Conservation (phyloP, 108 stramenopile species). For the Epithemia pelagica region DNA sequence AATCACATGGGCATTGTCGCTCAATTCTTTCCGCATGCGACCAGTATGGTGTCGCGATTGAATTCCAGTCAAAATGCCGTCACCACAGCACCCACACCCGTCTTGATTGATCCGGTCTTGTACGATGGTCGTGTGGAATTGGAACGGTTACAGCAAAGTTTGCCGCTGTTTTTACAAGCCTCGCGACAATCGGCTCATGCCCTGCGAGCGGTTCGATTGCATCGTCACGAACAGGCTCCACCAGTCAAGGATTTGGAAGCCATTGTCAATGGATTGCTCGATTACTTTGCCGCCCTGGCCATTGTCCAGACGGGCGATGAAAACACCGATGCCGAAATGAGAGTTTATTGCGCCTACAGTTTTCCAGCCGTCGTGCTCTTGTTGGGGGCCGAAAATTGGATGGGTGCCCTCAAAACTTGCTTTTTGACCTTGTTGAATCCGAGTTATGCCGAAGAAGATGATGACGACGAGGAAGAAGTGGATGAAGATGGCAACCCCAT, state of each 20-base stretch:
- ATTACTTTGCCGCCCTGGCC: constrained; percentile 80
- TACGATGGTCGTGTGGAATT: constrained; percentile 4
- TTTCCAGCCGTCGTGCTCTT: constrained; percentile 94
- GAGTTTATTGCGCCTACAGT: constrained; percentile 92
- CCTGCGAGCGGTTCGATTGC: constrained; percentile 33
- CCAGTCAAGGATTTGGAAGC: constrained; percentile 56
- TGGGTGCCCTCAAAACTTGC: constrained; percentile 70
- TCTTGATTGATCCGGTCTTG: constrained; percentile 19
- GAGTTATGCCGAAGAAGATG: constrained; percentile 22
- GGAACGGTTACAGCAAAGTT: constrained; percentile 23
- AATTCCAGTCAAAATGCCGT: constrained; percentile 44
- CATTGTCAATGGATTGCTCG: constrained; percentile 54
- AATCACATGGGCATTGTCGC: constrained; percentile 59
- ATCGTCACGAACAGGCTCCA: constrained; percentile 40
- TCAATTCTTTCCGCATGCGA: constrained; percentile 85
- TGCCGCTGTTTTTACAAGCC: constrained; percentile 34
- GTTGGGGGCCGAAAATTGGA: constrained; percentile 74
- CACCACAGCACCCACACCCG: constrained; percentile 43
- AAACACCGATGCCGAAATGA: constrained; percentile 87
- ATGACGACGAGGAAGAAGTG: constrained; percentile 18
- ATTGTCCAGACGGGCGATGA: constrained; percentile 66
- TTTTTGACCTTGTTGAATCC: constrained; percentile 72
- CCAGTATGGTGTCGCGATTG: constrained; percentile 69
- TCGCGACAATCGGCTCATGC: constrained; percentile 35
- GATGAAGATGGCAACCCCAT: constrained; percentile 9